Base-by-base conservation (phyloP, 805 yeast species). In the Candida insectorum region DNA sequence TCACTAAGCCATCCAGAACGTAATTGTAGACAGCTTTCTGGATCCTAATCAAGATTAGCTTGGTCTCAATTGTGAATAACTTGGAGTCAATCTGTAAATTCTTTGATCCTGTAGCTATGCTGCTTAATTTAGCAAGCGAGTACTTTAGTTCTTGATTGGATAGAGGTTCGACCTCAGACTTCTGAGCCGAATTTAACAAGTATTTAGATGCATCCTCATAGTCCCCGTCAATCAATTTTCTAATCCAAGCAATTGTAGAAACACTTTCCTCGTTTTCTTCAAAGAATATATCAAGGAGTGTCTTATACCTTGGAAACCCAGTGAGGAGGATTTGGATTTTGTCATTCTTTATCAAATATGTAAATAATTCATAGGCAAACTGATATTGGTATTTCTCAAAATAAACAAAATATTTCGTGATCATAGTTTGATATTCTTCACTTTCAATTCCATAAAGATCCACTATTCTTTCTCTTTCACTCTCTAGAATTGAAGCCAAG, bases 81-180 rank as follows among this genome's bases (percentile, higher is more conserved):
- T 56, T 33, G 2, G 56, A 59, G 3, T 47, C 53, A 10, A 29
- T 45, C 4, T 4, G 13, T 3, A n/a, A 16, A 38, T 27, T 24
- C 7, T 30, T 12, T n/a, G 26, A 11, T 11, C 40, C 31, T 1
- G 67, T 52, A 0, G 79, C 79, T 13, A 84, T 49, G 1, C 75
- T 64, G 2, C 85, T 60, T 15, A 88, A 56, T 53, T 87, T 87
- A 2, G 94, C 89, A 31, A 87, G 56, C 36, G 86, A 81, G 39
- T 79, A 66, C 43, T 78, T 78, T 15, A 82, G 47, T 44, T 71
- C 76, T 45, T 71, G 73, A 43, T 70, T 71, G 9, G 56, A 56
- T 27, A 69, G 61, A 7, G 58, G 48, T 16, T 73, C 76, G 12
- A 69, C 71, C 2, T 51, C 40, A 6, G 46, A 37, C 4, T 37